Percentiles rank a stretch among this genome's conserved stretches.
Conservation (phyloP, 345 rosid species). For the Microcos paniculata region DNA sequence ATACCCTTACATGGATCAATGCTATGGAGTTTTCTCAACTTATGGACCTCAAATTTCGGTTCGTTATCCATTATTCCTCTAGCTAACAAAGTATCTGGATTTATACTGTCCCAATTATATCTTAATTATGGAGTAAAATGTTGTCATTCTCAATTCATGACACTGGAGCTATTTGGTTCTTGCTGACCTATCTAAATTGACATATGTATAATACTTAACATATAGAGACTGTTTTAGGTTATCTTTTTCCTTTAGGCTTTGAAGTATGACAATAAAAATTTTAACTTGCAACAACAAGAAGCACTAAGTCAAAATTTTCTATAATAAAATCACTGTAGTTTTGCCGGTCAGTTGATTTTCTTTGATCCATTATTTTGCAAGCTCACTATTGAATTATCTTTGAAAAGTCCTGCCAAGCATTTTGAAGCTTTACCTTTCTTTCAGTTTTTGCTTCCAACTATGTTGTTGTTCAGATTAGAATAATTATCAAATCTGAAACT, state of each 20-base stretch:
- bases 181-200: background rate
- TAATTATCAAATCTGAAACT: background rate
- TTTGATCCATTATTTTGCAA: background rate
- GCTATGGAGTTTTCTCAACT: slow-evolving; percentile 72
- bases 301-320: background rate
- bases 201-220: too few species aligned
- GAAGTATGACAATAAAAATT: background rate
- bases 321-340: background rate
- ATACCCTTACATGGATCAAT: slow-evolving; percentile 62
- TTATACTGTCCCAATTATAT: background rate
- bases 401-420: background rate
- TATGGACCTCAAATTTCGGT: slow-evolving; percentile 67
- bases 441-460: background rate
- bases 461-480: background rate
- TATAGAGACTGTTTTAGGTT: background rate
- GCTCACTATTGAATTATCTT: background rate
- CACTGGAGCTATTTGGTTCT: background rate
- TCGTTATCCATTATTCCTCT: slow-evolving; percentile 20
- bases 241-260: too few species aligned
- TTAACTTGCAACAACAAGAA: background rate
- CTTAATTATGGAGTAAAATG: background rate
- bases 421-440: background rate
- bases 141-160: background rate
- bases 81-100: background rate
- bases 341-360: background rate